Percentiles rank a stretch among this genome's conserved stretches.
These are phyloP conservation scores for Coleophoma cylindrospora DNA, from an alignment of 2,329 filamentous ascomycete genomes.

Conservation along the genomic window DNA sequence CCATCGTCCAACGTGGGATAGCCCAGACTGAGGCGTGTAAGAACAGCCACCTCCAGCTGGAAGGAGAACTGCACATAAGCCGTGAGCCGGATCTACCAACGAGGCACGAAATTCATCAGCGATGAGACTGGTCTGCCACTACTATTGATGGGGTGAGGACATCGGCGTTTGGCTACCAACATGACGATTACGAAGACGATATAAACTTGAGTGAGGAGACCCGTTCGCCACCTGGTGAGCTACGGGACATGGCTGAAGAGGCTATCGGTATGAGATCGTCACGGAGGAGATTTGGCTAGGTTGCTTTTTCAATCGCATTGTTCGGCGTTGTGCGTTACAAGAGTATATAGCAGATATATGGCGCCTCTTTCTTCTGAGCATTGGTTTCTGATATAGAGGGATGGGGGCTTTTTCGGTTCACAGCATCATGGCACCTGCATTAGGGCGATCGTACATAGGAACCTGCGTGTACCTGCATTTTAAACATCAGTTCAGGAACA, in stretches of 20 bases:
- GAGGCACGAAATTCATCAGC: not conserved
- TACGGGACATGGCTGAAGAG: slow-evolving; percentile 11
- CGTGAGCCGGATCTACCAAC: not conserved
- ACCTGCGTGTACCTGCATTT: too few species aligned
- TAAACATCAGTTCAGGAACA: too few species aligned
- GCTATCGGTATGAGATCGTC: not conserved
- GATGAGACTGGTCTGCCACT: slow-evolving; percentile 1
- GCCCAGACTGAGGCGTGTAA: not conserved
- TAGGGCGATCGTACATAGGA: too few species aligned
- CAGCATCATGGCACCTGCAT: too few species aligned
- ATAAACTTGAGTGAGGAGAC: too few species aligned
- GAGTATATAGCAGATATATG: too few species aligned
- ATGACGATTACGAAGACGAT: too few species aligned
- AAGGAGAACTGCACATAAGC: not conserved
- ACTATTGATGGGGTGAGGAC: slow-evolving; percentile 1
- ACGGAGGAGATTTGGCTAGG: not conserved
- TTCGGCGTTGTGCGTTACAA: not conserved
- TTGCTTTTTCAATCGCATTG: not conserved
- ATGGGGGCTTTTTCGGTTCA: too few species aligned
- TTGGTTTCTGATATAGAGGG: too few species aligned
- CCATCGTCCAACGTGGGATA: not conserved
- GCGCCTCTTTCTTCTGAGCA: too few species aligned
- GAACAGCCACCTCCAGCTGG: not conserved
- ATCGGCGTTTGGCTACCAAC: not conserved
- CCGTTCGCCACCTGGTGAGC: slow-evolving; percentile 1